These are phyloP conservation scores for Sugiyamaella chiloensis DNA, from an alignment of 805 yeast genomes.

Conservation along the genomic window DNA sequence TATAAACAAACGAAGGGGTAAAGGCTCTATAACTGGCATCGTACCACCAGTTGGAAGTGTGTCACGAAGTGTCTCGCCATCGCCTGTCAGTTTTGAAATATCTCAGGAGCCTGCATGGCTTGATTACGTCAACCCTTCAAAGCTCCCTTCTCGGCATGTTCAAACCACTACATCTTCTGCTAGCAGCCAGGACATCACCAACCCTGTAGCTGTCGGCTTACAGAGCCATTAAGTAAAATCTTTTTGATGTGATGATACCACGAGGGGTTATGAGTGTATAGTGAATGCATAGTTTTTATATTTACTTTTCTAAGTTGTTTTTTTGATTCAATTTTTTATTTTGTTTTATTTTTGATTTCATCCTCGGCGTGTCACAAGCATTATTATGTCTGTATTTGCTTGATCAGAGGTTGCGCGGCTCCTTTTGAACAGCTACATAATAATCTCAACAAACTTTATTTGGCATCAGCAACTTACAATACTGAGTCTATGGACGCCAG, in stretches of 20 bases:
- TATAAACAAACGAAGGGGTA: slow-evolving; percentile 16
- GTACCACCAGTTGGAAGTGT: slow-evolving; percentile 13
- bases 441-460: too few species aligned
- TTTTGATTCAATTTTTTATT: too few species aligned
- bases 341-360: too few species aligned
- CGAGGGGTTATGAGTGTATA: slow-evolving; percentile 3
- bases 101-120: slow-evolving; percentile 28
- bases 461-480: too few species aligned
- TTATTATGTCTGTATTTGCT: too few species aligned
- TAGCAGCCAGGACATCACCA: not conserved
- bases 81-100: slow-evolving; percentile 25
- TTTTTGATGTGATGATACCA: not conserved
- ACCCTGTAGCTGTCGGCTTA: not conserved
- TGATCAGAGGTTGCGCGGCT: too few species aligned
- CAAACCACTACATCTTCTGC: not conserved
- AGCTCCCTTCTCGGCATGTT: slow-evolving; percentile 6
- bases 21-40: slow-evolving; percentile 19
- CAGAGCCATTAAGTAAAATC: not conserved
- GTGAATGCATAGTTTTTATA: slow-evolving; percentile 1
- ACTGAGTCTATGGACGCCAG: too few species aligned
- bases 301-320: too few species aligned
- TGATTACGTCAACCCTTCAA: slow-evolving; percentile 22
- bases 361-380: too few species aligned
- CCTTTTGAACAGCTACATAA: too few species aligned
- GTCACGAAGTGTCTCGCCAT: slow-evolving; percentile 21